Conservation (phyloP, 1,284 basidiomycete species). For the Coniferiporia weirii region DNA sequence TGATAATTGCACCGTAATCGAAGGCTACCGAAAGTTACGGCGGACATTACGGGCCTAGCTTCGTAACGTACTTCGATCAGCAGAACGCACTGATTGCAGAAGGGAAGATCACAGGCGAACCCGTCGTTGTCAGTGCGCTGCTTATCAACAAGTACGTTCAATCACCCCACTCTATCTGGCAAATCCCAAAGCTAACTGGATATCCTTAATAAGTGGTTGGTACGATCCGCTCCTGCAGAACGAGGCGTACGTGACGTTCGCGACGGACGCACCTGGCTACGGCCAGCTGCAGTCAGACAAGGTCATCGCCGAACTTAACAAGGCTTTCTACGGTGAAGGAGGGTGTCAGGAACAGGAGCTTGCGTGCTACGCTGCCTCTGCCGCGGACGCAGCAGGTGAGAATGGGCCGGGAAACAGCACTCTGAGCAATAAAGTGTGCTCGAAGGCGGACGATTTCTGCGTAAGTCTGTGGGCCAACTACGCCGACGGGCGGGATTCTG, state of each 20-base stretch:
- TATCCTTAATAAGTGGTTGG: conserved; percentile 47
- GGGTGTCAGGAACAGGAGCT: conserved; percentile 50
- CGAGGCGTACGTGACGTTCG: conserved; percentile 55
- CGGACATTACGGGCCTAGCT: conserved; percentile 62
- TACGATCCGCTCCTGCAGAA: conserved; percentile 61
- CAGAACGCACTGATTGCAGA: conserved; percentile 54
- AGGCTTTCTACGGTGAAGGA: conserved; percentile 39
- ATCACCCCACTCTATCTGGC: not conserved
- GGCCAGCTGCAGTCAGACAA: conserved; percentile 48
- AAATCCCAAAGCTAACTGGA: not conserved
- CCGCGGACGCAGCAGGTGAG: conserved; percentile 14
- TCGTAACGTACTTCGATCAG: conserved; percentile 60
- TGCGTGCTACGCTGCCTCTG: conserved; percentile 45
- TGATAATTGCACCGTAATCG: not conserved
- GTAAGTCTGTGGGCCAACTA: conserved; percentile 30
- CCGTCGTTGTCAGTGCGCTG: conserved; percentile 38
- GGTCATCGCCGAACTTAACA: conserved; percentile 43
- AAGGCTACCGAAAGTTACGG: conserved; percentile 55
- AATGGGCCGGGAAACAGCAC: conserved; percentile 31
- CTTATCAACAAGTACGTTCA: conserved; percentile 36
- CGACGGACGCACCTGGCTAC: conserved; percentile 57
- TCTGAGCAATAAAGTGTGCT: conserved; percentile 44
- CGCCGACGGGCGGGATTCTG: not conserved
- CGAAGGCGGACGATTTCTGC: conserved; percentile 48
- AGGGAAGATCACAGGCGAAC: conserved; percentile 32